Evolutionary conservation across 768 basidiomycete species (phyloP).

Genomic region (Tremella yokohamensis): DNA sequence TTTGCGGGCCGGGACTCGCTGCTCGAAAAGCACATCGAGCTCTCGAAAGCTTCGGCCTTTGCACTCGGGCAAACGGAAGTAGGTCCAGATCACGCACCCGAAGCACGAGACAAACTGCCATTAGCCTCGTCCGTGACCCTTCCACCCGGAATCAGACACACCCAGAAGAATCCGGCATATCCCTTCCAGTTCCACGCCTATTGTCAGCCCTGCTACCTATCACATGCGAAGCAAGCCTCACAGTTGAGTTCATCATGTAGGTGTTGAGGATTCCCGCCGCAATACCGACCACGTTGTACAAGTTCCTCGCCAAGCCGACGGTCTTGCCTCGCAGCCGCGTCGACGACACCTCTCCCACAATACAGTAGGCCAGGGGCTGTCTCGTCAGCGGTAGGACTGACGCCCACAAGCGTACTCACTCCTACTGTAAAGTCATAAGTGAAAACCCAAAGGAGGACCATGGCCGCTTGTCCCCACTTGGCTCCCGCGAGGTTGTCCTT

Average conservation of each 20-base stretch:
- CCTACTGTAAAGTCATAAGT: conserved; percentile 8
- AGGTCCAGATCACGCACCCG: conserved; percentile 25
- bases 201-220: neutral
- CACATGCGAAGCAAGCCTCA: neutral
- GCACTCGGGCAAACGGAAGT: conserved; percentile 30
- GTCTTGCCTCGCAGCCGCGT: conserved; percentile 34
- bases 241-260: neutral
- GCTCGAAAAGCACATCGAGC: conserved; percentile 50
- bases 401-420: neutral
- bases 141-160: no score
- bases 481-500: neutral
- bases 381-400: neutral
- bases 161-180: conserved; percentile 15
- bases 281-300: conserved; percentile 15
- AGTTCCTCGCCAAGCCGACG: conserved; percentile 14
- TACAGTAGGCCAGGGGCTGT: conserved; percentile 3
- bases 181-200: conserved; percentile 16
- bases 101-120: conserved; percentile 30
- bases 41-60: conserved; percentile 33
- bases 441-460: conserved; percentile 10
- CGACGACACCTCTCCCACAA: conserved; percentile 13
- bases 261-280: conserved; percentile 5
- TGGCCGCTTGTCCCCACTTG: conserved; percentile 5
- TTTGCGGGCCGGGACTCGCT: conserved; percentile 43
- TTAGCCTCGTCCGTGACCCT: neutral